Base-by-base conservation (phyloP, 495 filamentous ascomycete species). In the Penicillium waksmanii region DNA sequence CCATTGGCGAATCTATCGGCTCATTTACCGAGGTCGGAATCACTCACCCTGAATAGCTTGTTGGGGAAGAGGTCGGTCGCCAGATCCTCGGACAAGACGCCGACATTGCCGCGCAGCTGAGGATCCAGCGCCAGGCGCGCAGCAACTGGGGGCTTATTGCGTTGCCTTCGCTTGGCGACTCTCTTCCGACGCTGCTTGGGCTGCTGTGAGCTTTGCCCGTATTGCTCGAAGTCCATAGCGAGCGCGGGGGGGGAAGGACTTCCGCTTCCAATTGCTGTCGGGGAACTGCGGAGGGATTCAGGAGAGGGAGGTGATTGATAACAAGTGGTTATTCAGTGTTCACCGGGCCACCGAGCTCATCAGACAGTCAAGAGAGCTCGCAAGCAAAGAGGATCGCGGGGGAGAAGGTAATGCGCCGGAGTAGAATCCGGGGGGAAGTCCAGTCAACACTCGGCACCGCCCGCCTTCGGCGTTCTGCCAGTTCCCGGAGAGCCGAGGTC, bases 51-150 rank as follows among this genome's bases (percentile, higher is more conserved):
- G 63, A 56, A 74, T 66, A 43, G 72, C 68, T 25, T 77, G 62
- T 15, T 82, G 80, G 23, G 89, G 67, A 96, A 96, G 44, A 97
- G 81, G 68, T 96, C 89, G 31, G 80, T 79, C 58, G 89, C 92
- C 35, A 98, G 81, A 70, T 96, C 90, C 64, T 93, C 89, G 17
- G 93, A 96, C 51, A 98, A 69, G 46, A 95, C 85, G 48, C 91
- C 95, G 33, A 92, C 84, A 61, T 96, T 91, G n/a, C 90, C 91
- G 75, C 88, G 91, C 63, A 96, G 78, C 73, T 93, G 88, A 66
- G 89, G 87, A 66, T 96, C 91, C 35, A 94, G 80, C 27, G 82
- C 69, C n/a, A 98, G 70, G 31, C 81, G 80, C 11, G 85, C 87
- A 38, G 85, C 80, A 11, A 87, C 77, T 13, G 88, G 80, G 19